A percentile compares a stretch with the other conserved stretches of the same genome.
Evolutionary conservation across 306 rosid species (phyloP).

Genomic region (Delonix regia): DNA sequence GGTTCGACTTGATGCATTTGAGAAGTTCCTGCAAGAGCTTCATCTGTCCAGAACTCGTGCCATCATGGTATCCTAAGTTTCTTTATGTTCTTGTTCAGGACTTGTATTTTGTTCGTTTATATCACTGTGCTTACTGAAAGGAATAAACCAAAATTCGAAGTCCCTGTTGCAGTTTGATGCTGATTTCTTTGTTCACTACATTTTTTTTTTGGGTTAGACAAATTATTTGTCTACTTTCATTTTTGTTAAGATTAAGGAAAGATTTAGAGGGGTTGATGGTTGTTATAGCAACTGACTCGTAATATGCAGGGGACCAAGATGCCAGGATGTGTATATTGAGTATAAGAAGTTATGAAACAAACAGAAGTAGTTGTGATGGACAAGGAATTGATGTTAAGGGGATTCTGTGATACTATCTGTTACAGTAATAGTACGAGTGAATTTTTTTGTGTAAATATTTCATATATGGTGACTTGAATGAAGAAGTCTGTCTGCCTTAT

Average conservation of each 20-base stretch:
- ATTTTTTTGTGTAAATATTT: not conserved
- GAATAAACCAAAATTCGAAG: not conserved
- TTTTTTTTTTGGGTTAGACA: not conserved
- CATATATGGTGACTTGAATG: not conserved
- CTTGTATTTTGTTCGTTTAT: constrained; percentile 26
- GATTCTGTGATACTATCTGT: constrained; percentile 1
- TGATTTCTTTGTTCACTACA: not conserved
- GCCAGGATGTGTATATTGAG: not conserved
- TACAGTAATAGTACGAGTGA: not conserved
- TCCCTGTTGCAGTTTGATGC: constrained; percentile 28
- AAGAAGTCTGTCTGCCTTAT: not conserved
- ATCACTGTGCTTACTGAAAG: constrained; percentile 8
- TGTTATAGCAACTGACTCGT: not conserved
- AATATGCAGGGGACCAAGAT: not conserved
- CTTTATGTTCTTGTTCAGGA: constrained; percentile 39
- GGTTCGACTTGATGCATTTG: constrained; percentile 88
- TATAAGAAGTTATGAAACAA: not conserved
- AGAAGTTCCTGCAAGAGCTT: constrained; percentile 88
- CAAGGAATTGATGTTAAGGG: not conserved
- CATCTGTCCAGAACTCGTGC: constrained; percentile 87
- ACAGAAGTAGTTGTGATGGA: not conserved
- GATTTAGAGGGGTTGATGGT: constrained; percentile 2
- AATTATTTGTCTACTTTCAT: not conserved
- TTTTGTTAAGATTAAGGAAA: constrained; percentile 8
- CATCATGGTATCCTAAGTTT: constrained; percentile 84